Evolutionary conservation across 2,329 filamentous ascomycete species (phyloP), one percentile per base, ranked within the genome.

Genomic region (Ustulina deusta): DNA sequence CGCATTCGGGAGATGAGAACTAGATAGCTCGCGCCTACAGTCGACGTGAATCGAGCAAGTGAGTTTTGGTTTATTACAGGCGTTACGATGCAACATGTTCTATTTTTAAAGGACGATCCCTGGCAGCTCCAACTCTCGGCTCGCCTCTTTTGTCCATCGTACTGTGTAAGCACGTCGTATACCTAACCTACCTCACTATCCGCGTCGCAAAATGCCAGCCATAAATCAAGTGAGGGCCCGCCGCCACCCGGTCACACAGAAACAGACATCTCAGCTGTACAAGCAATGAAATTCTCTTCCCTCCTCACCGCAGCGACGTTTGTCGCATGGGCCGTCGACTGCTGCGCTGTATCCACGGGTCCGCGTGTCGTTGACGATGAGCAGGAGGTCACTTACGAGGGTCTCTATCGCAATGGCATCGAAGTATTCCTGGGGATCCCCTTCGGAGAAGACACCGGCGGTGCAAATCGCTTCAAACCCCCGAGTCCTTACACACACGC

Each of bases 371-470:
- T 64, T 25, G 70, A 71, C 32, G 48, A 61, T 17, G 32, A 13
- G 34, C 48, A 65, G n/a, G 70, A 69, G 36, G 74, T 85, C 54
- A 82, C 77, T 0, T 85, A 84, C 70, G 65, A 71, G n/a, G 84
- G 84, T 10, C 70, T 83, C 22, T 63, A 76, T 10, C 79, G 81
- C 66, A 83, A 83, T 66, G 81, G 78, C 25, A 77, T 85, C 42
- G 83, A 86, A 61, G 76, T 80, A 9, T 86, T 85, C 68, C 77
- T 84, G 3, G 80, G 79, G n/a, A 82, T 85, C 25, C 81, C 78
- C 0, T 86, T 83, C 55, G 84, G 81, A 4, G 72, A 83, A 58
- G 83, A 84, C 67, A 85, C 84, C 0, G 71, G 81, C 66, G 83
- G 82, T 10, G 69, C 72, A 29, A 80, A 83, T 56, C 78, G 84